Percentiles rank a stretch among this genome's conserved stretches.
phyloP scores from a whole-genome alignment of 495 filamentous ascomycete genomes.

The Xylaria palmicola region DNA sequence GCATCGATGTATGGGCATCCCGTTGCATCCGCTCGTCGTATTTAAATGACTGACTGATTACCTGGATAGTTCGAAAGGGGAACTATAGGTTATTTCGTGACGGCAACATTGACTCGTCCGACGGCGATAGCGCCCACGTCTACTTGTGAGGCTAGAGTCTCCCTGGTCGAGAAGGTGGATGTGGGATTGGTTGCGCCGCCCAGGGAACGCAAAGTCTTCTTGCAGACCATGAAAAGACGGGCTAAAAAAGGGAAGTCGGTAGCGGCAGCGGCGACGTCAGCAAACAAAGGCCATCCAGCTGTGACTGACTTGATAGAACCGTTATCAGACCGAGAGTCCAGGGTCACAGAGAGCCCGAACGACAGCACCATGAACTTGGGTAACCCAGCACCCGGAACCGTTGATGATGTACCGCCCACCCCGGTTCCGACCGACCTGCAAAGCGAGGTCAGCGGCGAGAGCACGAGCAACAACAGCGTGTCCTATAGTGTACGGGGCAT shows the following conservation, averaged over 20 bases:
- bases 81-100: conserved; percentile 85
- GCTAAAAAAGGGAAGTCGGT: conserved; percentile 50
- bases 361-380: conserved; percentile 41
- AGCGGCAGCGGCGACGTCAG: conserved; percentile 23
- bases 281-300: conserved; percentile 15
- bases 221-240: conserved; percentile 69
- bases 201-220: conserved; percentile 71
- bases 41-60: conserved; percentile 23
- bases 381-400: conserved; percentile 25
- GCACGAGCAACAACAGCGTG: conserved; percentile 43
- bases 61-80: conserved; percentile 83
- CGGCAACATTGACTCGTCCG: conserved; percentile 84
- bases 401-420: conserved; percentile 27
- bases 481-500: conserved; percentile 34
- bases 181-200: conserved; percentile 53
- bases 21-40: background rate
- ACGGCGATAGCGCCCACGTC: conserved; percentile 79
- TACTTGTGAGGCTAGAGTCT: conserved; percentile 76
- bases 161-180: conserved; percentile 69
- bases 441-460: conserved; percentile 49
- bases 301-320: conserved; percentile 30
- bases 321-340: conserved; percentile 38
- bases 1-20: conserved; percentile 75
- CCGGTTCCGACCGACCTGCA: conserved; percentile 41
- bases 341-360: conserved; percentile 42